These are phyloP conservation scores for Lachancea cidri DNA, from an alignment of 805 yeast genomes.

Conservation along the genomic window DNA sequence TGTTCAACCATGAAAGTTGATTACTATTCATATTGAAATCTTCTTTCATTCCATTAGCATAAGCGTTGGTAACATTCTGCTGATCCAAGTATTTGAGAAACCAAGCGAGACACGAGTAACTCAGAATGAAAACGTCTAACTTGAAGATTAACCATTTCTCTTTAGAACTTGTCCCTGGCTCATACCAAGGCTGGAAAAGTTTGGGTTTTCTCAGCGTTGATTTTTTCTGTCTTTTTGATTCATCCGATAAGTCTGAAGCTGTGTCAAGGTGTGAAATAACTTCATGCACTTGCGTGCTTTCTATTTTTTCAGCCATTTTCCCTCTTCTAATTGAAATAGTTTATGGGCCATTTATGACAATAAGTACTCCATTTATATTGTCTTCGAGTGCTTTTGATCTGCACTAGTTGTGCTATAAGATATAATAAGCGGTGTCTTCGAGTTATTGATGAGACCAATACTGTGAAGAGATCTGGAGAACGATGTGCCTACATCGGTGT, in stretches of 20 bases:
- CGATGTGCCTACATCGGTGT: no score
- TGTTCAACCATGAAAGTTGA: conserved; percentile 46
- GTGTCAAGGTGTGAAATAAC: no score
- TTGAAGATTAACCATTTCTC: conserved; percentile 43
- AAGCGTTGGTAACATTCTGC: conserved; percentile 58
- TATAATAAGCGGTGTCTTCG: no score
- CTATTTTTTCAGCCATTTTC: no score
- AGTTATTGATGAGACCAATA: no score
- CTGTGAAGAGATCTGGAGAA: no score
- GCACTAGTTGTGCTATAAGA: no score
- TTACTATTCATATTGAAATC: conserved; percentile 54
- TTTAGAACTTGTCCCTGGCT: conserved; percentile 27
- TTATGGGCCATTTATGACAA: no score
- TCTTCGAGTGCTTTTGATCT: no score
- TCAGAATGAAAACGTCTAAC: conserved; percentile 48
- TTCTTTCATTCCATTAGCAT: conserved; percentile 57
- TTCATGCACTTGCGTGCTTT: no score
- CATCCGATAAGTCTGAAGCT: background rate
- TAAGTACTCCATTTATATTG: no score
- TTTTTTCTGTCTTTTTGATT: background rate
- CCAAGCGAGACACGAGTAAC: conserved; percentile 52
- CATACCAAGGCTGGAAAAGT: conserved; percentile 18
- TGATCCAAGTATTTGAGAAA: conserved; percentile 65
- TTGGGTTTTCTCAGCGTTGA: background rate
- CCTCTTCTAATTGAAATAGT: no score